phyloP scores from a whole-genome alignment of 495 filamentous ascomycete species.

The Pyrenopolyporus hunteri region DNA sequence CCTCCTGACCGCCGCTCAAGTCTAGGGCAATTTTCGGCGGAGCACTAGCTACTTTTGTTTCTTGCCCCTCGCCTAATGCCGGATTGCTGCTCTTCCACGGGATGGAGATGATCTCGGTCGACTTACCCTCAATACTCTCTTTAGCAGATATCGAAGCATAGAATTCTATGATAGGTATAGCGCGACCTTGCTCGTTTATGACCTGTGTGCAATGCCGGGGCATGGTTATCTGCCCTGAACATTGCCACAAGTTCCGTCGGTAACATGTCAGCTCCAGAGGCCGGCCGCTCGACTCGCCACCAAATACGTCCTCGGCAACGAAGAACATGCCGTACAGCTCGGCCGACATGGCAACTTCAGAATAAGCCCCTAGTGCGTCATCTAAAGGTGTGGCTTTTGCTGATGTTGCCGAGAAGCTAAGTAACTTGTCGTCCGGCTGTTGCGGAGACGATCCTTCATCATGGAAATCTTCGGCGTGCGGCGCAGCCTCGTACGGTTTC shows the following conservation, averaged over 20 bases:
- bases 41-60: slow-evolving; percentile 54
- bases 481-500: slow-evolving; percentile 56
- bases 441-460: slow-evolving; percentile 43
- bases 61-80: slow-evolving; percentile 58
- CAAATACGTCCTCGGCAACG: slow-evolving; percentile 75
- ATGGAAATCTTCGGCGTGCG: slow-evolving; percentile 39
- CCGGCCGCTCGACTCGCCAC: slow-evolving; percentile 54
- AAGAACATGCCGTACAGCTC: slow-evolving; percentile 97
- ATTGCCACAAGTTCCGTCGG: slow-evolving; percentile 87
- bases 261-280: slow-evolving; percentile 91
- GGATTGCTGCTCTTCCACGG: slow-evolving; percentile 85
- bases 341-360: slow-evolving; percentile 71
- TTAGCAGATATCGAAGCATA: slow-evolving; percentile 81
- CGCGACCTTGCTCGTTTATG: slow-evolving; percentile 78
- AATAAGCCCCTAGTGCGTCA: slow-evolving; percentile 57
- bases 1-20: slow-evolving; percentile 67
- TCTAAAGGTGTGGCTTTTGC: slow-evolving; percentile 74
- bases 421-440: slow-evolving; percentile 77
- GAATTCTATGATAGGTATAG: slow-evolving; percentile 73
- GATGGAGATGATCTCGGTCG: slow-evolving; percentile 89
- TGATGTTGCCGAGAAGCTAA: slow-evolving; percentile 76
- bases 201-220: slow-evolving; percentile 74
- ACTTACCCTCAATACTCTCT: slow-evolving; percentile 88
- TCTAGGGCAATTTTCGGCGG: slow-evolving; percentile 72
- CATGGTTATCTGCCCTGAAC: slow-evolving; percentile 79